A percentile compares a stretch with the other conserved stretches of the same genome.
Conservation (phyloP, 176 grass and related monocot species). For the Poa pratensis region DNA sequence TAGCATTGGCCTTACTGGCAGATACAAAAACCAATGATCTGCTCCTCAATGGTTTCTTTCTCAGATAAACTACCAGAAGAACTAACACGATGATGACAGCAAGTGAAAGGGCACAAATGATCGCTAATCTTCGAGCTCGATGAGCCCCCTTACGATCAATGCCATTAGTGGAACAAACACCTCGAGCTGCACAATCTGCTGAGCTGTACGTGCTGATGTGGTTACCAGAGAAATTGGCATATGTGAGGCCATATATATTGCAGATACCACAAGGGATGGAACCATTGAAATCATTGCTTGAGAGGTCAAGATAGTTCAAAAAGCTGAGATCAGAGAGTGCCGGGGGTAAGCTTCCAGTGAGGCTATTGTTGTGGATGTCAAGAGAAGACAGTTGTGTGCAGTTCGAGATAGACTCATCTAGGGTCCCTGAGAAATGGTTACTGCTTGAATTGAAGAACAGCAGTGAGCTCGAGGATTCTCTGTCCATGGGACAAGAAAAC, state of each 20-base stretch:
- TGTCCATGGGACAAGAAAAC: slow-evolving; percentile 48
- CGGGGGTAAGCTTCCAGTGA: slow-evolving; percentile 70
- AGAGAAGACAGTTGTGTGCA: slow-evolving; percentile 74
- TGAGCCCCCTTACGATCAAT: slow-evolving; percentile 34
- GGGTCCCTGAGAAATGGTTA: slow-evolving; percentile 71
- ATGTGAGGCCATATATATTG: slow-evolving; percentile 65
- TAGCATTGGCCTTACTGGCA: slow-evolving; percentile 56
- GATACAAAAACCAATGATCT: slow-evolving; percentile 50
- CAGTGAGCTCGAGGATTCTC: slow-evolving; percentile 58
- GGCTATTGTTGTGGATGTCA: slow-evolving; percentile 85
- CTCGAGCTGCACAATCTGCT: slow-evolving; percentile 58
- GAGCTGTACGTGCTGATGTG: slow-evolving; percentile 52
- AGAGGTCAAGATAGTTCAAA: slow-evolving; percentile 87
- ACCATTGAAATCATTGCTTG: slow-evolving; percentile 74
- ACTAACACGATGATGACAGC: slow-evolving; percentile 40
- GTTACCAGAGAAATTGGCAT: slow-evolving; percentile 84
- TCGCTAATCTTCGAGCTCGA: slow-evolving; percentile 40
- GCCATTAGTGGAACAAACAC: slow-evolving; percentile 42
- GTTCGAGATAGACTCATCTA: slow-evolving; percentile 75
- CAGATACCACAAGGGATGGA: slow-evolving; percentile 77
- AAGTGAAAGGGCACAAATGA: slow-evolving; percentile 56
- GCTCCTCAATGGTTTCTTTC: slow-evolving; percentile 52
- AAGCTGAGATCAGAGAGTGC: slow-evolving; percentile 66
- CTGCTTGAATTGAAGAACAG: slow-evolving; percentile 81
- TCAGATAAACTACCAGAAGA: slow-evolving; percentile 54